These are phyloP conservation scores for Colletotrichum acutatum DNA, from an alignment of 2,329 filamentous ascomycete species.

Conservation along the genomic window DNA sequence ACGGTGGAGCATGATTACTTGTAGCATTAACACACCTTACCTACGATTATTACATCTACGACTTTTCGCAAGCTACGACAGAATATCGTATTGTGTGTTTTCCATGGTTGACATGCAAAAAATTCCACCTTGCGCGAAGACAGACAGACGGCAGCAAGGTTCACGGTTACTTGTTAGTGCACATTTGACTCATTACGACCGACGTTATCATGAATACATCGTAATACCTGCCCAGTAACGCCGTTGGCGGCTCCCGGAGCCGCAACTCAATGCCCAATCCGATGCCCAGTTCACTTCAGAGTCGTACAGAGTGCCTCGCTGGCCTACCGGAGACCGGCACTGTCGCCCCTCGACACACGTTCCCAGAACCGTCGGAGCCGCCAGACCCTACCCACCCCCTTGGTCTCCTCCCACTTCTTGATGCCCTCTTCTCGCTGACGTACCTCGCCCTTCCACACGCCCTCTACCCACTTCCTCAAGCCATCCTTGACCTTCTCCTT, in stretches of 20 bases:
- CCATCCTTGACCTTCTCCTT: conserved; percentile 75
- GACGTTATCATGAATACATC: conserved; percentile 13
- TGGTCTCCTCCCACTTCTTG: conserved; percentile 59
- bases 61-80: not conserved
- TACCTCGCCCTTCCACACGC: conserved; percentile 66
- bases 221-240: not conserved
- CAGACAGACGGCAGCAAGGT: not conserved
- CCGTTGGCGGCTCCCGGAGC: conserved; percentile 1
- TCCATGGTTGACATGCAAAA: not conserved
- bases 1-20: not conserved
- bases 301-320: not conserved
- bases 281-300: not conserved
- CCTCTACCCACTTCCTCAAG: conserved; percentile 72
- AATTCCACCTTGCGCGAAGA: not conserved
- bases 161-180: no score
- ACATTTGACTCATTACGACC: not conserved
- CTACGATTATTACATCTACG: not conserved
- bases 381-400: conserved; percentile 68
- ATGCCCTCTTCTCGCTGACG: conserved; percentile 59
- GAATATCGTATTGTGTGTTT: not conserved
- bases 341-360: conserved; percentile 59
- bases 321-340: conserved; percentile 22
- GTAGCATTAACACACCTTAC: not conserved
- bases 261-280: not conserved
- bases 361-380: conserved; percentile 75